Evolutionary conservation across 768 basidiomycete species (phyloP), one percentile per base, ranked within the genome.

Genomic region (Sutorius australiensis): DNA sequence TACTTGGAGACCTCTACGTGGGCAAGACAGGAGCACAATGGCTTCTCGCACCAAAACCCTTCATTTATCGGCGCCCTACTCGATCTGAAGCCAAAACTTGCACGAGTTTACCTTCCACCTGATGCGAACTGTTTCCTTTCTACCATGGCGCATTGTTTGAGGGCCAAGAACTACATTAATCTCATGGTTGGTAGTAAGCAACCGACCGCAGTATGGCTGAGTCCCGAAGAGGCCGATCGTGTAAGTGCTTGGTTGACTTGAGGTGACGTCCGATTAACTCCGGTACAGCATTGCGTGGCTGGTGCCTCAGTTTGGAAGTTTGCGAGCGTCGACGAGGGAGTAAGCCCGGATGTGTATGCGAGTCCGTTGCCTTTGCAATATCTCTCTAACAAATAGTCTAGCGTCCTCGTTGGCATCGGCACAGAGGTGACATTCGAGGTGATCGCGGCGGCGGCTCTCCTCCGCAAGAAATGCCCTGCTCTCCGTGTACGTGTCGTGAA

Each of bases 1-100:
- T 95, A 92, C 63, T 76, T 95, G 60, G 90, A 93, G 71, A 94
- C 92, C 2, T 87, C 86, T 6, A 94, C 92, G 0, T 88, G 92
- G 79, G 77, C 90, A 39, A 77, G 90, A 24, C 91, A 89, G 66
- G 88, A 89, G 56, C 88, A 94, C 69, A 93, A 94, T 59, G 92
- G 92, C 11, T 95, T 89, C 72, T 90, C 89, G 14, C 91, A 93
- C 62, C 89, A 94, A 66, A 87, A 90, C 59, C 89, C 89, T 3
- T 79, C 84, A 2, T 89, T 95, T 67, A 92, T 95, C 60, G 86
- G 89, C 19, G 86, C 88, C 0, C 79, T 97, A n/a, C 79, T 95
- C 52, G 81, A 84, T 60, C 72, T 95, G 56, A 92, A 93, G 60
- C 76, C 85, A 12, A 70, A 69, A 34, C 75, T 83, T 53, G 86